A percentile compares a stretch with the other conserved stretches of the same genome.
Conservation (phyloP, 177 flowering plant genomes). For the Telopea speciosissima region DNA sequence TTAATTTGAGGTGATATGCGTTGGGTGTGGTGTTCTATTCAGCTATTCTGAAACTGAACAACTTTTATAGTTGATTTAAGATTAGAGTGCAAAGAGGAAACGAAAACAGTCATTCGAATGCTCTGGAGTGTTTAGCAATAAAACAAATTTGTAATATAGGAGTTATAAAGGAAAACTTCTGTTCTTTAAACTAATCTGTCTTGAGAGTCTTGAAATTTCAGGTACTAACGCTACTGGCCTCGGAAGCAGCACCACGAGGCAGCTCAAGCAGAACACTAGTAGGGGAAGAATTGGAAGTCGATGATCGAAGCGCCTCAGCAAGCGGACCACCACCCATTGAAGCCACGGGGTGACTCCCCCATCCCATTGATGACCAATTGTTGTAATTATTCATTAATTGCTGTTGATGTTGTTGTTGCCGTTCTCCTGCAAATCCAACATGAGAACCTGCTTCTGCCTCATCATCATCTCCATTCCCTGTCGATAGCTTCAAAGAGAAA, state of each 20-base stretch:
- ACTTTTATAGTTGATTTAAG: too few relatives aligned
- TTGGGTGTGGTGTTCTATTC: too few relatives aligned
- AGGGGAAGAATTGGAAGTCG: conserved; percentile 43
- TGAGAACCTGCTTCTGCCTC: background rate
- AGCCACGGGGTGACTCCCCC: conserved; percentile 40
- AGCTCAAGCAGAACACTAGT: conserved; percentile 63
- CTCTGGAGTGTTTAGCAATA: too few relatives aligned
- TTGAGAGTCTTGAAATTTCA: conserved; percentile 11
- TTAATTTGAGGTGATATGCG: too few relatives aligned
- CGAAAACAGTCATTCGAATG: too few relatives aligned
- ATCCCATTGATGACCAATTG: conserved; percentile 30
- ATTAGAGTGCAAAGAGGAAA: too few relatives aligned
- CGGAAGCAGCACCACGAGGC: conserved; percentile 31
- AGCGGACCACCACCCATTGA: conserved; percentile 74
- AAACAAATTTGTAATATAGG: too few relatives aligned
- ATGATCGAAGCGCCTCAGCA: conserved; percentile 74
- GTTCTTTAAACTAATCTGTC: too few relatives aligned
- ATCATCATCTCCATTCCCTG: conserved; percentile 37
- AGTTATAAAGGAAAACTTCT: too few relatives aligned
- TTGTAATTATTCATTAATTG: too few relatives aligned
- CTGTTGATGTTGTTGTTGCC: conserved; percentile 11
- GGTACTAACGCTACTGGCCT: conserved; percentile 44
- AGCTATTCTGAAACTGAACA: too few relatives aligned
- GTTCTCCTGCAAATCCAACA: conserved; percentile 15
- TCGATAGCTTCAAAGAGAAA: conserved; percentile 63